Evolutionary conservation across 306 rosid species (phyloP).

Genomic region (Quercus ilex): DNA sequence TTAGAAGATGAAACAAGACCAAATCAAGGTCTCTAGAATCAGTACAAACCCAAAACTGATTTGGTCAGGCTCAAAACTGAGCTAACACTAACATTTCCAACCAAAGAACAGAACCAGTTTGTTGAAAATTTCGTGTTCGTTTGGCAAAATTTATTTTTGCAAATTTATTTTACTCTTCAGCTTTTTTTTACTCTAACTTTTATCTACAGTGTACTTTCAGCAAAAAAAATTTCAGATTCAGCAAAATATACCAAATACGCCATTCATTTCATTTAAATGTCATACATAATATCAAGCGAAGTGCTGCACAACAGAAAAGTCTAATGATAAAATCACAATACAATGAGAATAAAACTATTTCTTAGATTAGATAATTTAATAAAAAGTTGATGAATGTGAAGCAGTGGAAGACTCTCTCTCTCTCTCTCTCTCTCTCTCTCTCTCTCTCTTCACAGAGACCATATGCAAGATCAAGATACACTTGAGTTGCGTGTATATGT

Average conservation of each 20-base stretch:
- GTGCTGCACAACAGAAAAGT: neutral
- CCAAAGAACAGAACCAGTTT: neutral
- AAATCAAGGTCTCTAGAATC: neutral
- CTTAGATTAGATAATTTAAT: neutral
- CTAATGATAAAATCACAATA: neutral
- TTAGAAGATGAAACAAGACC: neutral
- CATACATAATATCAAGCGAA: neutral
- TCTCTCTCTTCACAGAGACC: neutral
- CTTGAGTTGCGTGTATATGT: neutral
- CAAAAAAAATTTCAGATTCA: too few relatives aligned
- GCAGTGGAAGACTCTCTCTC: neutral
- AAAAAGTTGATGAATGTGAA: neutral
- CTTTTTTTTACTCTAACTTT: too few relatives aligned
- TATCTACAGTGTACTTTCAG: too few relatives aligned
- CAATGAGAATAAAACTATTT: neutral
- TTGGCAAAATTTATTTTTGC: too few relatives aligned
- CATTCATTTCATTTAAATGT: too few relatives aligned
- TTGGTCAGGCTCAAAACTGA: neutral
- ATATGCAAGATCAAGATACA: neutral
- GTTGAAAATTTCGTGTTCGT: too few relatives aligned
- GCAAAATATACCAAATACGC: too few relatives aligned
- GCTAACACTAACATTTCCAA: neutral
- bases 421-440: neutral
- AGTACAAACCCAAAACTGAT: neutral
- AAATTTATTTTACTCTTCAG: too few relatives aligned